These are phyloP conservation scores for Dissoconium aciculare DNA, from an alignment of 2,329 filamentous ascomycete species.

Conservation along the genomic window DNA sequence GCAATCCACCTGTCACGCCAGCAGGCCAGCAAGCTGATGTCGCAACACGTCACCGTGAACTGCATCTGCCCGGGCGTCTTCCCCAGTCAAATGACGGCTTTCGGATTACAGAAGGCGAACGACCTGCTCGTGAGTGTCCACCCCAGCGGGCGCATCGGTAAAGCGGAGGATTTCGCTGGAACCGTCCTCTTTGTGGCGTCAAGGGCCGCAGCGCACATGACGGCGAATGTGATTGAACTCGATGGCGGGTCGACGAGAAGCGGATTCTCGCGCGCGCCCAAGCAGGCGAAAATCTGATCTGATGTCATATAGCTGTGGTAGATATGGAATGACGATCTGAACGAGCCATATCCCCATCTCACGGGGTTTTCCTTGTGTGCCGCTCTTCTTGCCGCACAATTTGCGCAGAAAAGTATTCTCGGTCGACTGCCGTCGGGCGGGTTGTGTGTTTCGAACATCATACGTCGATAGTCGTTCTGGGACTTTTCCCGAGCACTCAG, in stretches of 20 bases:
- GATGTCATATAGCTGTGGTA: too few species aligned
- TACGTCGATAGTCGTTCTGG: too few species aligned
- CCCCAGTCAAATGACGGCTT: conserved; percentile 41
- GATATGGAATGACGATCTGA: too few species aligned
- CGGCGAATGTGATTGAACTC: conserved; percentile 34
- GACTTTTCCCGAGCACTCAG: too few species aligned
- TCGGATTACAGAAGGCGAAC: conserved; percentile 32
- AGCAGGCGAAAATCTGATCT: conserved; percentile 11
- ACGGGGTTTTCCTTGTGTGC: too few species aligned
- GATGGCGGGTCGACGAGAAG: conserved; percentile 33
- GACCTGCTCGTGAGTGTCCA: conserved; percentile 34
- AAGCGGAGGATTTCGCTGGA: conserved; percentile 34
- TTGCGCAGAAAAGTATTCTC: too few species aligned
- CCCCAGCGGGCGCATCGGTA: conserved; percentile 34
- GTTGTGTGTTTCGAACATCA: too few species aligned
- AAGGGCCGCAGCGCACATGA: conserved; percentile 30
- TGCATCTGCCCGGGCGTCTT: conserved; percentile 43
- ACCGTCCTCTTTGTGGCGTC: conserved; percentile 32
- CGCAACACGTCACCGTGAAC: conserved; percentile 40
- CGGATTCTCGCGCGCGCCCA: conserved; percentile 27
- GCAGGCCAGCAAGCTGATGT: conserved; percentile 38
- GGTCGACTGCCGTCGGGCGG: too few species aligned
- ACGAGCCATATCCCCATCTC: too few species aligned
- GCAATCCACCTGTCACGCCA: conserved; percentile 42
- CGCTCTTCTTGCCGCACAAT: too few species aligned